Evolutionary conservation across 2,329 filamentous ascomycete species (phyloP).

Genomic region (Lecanicillium sp.): DNA sequence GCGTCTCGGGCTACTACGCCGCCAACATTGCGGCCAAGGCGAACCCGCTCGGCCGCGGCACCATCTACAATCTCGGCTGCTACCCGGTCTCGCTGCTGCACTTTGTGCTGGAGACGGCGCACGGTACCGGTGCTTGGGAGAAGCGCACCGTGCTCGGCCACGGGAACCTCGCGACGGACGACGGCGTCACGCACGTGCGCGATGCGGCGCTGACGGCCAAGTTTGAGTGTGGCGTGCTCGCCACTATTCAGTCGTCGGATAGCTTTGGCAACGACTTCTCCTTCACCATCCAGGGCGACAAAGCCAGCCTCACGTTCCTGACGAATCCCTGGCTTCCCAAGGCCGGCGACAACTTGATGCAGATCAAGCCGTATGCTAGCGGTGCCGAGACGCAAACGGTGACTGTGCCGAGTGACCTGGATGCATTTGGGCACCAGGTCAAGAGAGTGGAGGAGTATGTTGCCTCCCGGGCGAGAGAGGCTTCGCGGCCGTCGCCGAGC

Average conservation of each 20-base stretch:
- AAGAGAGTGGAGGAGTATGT: slow-evolving; percentile 16
- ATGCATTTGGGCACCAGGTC: slow-evolving; percentile 18
- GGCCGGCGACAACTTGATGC: slow-evolving; percentile 16
- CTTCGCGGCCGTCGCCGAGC: slow-evolving; percentile 15
- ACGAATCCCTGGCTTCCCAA: slow-evolving; percentile 20
- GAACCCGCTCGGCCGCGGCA: slow-evolving; percentile 19
- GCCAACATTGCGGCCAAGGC: slow-evolving; percentile 19
- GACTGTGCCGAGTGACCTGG: slow-evolving; percentile 13
- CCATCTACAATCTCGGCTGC: slow-evolving; percentile 21
- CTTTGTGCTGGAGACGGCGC: slow-evolving; percentile 16
- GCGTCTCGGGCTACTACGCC: slow-evolving; percentile 18
- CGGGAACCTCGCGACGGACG: slow-evolving; percentile 15
- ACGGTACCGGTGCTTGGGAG: slow-evolving; percentile 13
- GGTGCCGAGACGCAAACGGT: slow-evolving; percentile 11
- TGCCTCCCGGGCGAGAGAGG: slow-evolving; percentile 12
- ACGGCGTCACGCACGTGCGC: slow-evolving; percentile 12
- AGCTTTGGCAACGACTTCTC: slow-evolving; percentile 18
- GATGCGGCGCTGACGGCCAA: slow-evolving; percentile 16
- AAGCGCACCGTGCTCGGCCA: slow-evolving; percentile 13
- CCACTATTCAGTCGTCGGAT: slow-evolving; percentile 18
- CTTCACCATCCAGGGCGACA: slow-evolving; percentile 17
- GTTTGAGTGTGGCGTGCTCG: slow-evolving; percentile 16
- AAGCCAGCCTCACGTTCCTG: slow-evolving; percentile 15
- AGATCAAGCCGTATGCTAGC: slow-evolving; percentile 15
- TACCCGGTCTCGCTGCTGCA: slow-evolving; percentile 20